These are phyloP conservation scores for Ceratocystis huliohia DNA, from an alignment of 2,329 filamentous ascomycete species.

Conservation along the genomic window DNA sequence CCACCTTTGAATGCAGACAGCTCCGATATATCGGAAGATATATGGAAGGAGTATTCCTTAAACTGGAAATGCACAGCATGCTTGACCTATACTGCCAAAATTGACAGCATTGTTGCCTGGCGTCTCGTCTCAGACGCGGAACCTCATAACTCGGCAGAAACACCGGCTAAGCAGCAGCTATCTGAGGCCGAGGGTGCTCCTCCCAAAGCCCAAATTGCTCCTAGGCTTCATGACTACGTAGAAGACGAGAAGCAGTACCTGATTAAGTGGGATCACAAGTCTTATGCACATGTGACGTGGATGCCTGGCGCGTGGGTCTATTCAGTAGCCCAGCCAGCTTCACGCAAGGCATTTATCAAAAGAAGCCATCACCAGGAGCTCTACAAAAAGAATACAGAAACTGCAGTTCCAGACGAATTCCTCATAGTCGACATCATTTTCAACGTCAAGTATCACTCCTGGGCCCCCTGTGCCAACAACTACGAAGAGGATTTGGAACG, in stretches of 20 bases:
- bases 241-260: slow-evolving; percentile 78
- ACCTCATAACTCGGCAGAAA: slow-evolving; percentile 15
- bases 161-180: slow-evolving; percentile 17
- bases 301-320: slow-evolving; percentile 81
- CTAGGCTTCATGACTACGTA: slow-evolving; percentile 33
- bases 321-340: slow-evolving; percentile 49
- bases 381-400: slow-evolving; percentile 53
- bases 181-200: not conserved
- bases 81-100: slow-evolving; percentile 47
- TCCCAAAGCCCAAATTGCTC: not conserved
- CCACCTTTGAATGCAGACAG: slow-evolving; percentile 39
- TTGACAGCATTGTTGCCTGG: slow-evolving; percentile 79
- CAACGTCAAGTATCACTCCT: slow-evolving; percentile 47
- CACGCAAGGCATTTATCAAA: slow-evolving; percentile 66
- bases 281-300: slow-evolving; percentile 76
- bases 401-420: slow-evolving; percentile 80
- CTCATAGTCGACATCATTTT: slow-evolving; percentile 82
- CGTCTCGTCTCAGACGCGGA: slow-evolving; percentile 40
- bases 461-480: slow-evolving; percentile 29
- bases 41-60: slow-evolving; percentile 58
- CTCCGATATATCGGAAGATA: slow-evolving; percentile 36
- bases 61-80: slow-evolving; percentile 78
- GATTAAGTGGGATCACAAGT: slow-evolving; percentile 70
- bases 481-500: slow-evolving; percentile 55
- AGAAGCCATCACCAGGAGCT: slow-evolving; percentile 47